A percentile compares a stretch with the other conserved stretches of the same genome.
These are phyloP conservation scores for Stachybotrys chlorohalonatus DNA, from an alignment of 2,329 filamentous ascomycete species.

Conservation along the genomic window DNA sequence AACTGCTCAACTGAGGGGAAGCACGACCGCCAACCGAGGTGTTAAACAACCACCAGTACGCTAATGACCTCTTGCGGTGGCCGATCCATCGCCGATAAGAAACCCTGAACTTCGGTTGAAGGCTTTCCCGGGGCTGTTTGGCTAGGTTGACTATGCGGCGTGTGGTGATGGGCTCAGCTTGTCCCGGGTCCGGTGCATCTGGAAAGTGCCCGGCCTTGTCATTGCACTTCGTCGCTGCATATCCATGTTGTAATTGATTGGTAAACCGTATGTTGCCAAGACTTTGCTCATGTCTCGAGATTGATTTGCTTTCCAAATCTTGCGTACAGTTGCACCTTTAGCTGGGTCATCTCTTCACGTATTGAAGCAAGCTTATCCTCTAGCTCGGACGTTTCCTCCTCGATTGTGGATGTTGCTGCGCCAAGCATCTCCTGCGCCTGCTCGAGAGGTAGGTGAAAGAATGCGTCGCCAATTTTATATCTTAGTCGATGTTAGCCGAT, in stretches of 20 bases:
- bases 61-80: not conserved
- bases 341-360: conserved; percentile 76
- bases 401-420: conserved; percentile 61
- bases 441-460: conserved; percentile 74
- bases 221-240: not conserved
- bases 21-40: too few relatives aligned
- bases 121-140: not conserved
- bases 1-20: too few relatives aligned
- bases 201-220: not conserved
- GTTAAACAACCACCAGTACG: too few relatives aligned
- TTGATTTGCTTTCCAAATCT: conserved; percentile 97
- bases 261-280: too few relatives aligned
- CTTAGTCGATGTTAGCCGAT: conserved; percentile 34
- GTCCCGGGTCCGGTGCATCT: not conserved
- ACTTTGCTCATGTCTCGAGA: conserved; percentile 61
- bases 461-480: conserved; percentile 95
- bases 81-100: not conserved
- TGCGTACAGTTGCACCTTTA: conserved; percentile 90
- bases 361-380: conserved; percentile 69
- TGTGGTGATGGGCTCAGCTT: not conserved
- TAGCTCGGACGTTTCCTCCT: conserved; percentile 63
- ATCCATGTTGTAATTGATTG: not conserved
- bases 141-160: not conserved
- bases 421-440: conserved; percentile 83
- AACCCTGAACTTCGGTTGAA: not conserved